Evolutionary conservation across 192 early-diverging fungal species (phyloP).

Genomic region (Phycomyces nitens): DNA sequence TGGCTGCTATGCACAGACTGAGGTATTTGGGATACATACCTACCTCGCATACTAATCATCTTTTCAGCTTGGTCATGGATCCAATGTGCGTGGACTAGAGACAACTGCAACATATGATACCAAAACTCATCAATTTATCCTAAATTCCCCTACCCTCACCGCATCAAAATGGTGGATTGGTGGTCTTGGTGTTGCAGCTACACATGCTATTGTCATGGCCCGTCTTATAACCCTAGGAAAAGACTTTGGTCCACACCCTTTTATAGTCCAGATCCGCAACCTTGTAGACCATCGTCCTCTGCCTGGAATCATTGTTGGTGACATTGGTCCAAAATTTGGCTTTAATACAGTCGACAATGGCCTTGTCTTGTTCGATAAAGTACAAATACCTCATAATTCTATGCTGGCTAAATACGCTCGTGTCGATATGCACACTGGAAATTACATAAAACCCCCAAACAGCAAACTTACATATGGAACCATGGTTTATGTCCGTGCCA

Average conservation of each 20-base stretch:
- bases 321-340: slow-evolving; percentile 63
- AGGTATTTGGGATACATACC: slow-evolving; percentile 44
- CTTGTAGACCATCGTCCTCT: slow-evolving; percentile 57
- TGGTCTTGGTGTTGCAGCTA: slow-evolving; percentile 49
- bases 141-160: slow-evolving; percentile 50
- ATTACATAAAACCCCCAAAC: slow-evolving; percentile 57
- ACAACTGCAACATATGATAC: slow-evolving; percentile 85
- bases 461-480: slow-evolving; percentile 61
- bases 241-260: slow-evolving; percentile 61
- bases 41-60: not conserved
- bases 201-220: slow-evolving; percentile 62
- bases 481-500: slow-evolving; percentile 61
- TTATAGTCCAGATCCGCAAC: slow-evolving; percentile 61
- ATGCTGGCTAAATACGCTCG: slow-evolving; percentile 60
- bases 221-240: slow-evolving; percentile 55
- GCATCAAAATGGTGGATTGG: slow-evolving; percentile 68
- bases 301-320: slow-evolving; percentile 57
- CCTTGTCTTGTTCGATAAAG: slow-evolving; percentile 44
- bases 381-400: slow-evolving; percentile 54
- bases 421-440: slow-evolving; percentile 47
- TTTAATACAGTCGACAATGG: slow-evolving; percentile 30
- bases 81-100: slow-evolving; percentile 84
- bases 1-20: slow-evolving; percentile 88
- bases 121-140: slow-evolving; percentile 69
- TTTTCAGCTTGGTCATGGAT: slow-evolving; percentile 61